Base-by-base conservation (phyloP, 163 green algal species). In the Trebouxia gelatinosa region DNA sequence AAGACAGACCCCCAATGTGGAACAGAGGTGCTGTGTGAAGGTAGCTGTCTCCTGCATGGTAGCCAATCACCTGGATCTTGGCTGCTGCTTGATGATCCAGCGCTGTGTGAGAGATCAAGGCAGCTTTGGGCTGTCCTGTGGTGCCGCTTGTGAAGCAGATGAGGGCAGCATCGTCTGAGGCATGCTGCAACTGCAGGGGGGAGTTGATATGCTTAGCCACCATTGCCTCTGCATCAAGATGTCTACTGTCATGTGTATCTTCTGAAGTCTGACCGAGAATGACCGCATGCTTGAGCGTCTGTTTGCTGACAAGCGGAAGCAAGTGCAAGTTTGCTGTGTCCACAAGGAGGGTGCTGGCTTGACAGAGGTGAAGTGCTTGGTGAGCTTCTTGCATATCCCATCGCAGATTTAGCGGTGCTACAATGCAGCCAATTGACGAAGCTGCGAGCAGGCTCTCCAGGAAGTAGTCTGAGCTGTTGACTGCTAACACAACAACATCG, bases 1-100 rank as follows among this genome's bases (percentile, higher is more conserved):
- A 96, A 17, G 84, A 93, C 58, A 98, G 80, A 16, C 92, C 94
- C 26, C 95, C 95, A 6, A 98, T 90, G 83, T 98, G 95, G 81
- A 93, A 98, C 26, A 98, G 85, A 0, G 93, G 95, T 1, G 94
- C 91, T 21, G 89, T 81, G 83, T 98, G 94, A 7, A 98, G 81
- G 85, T 96, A 98, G 7, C 93, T 81, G 74, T 98, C 94, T 1
- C 50, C 17, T 0, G 26, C 4, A 46, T 38, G 77, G 81, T 97
- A 97, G 29, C 85, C 84, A n/a, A 96, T 82, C 13, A 78, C 57
- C 0, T 82, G 81, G 19, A 97, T 81, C 81, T 98, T 98, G 39
- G 79, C 85, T 48, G 91, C 54, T 1, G 86, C 93, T 85, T 98
- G 92, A 5, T 74, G 46, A 32, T 90, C 84, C 19, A 93, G 79